These are phyloP conservation scores for Anisogramma anomala DNA, from an alignment of 2,329 filamentous ascomycete species.

Conservation along the genomic window DNA sequence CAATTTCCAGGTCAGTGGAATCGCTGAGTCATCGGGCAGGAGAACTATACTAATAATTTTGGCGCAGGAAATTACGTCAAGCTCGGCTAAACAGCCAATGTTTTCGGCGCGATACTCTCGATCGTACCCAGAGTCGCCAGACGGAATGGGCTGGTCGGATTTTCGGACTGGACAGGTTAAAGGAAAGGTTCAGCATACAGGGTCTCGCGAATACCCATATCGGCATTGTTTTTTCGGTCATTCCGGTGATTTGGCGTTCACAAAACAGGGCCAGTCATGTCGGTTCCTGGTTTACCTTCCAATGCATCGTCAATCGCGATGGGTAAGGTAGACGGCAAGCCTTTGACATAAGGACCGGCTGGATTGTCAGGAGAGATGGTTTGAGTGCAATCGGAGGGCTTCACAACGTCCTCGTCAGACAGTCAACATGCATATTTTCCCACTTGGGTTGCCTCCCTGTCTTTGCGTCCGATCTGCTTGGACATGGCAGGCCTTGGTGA, in stretches of 20 bases:
- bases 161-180: conserved; percentile 3
- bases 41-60: neutral
- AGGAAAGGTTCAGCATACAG: conserved; percentile 9
- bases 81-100: conserved; percentile 19
- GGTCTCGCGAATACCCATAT: conserved; percentile 12
- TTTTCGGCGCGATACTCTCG: neutral
- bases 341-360: no score
- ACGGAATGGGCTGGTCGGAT: neutral
- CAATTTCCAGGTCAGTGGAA: conserved; percentile 81
- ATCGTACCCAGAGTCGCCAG: neutral
- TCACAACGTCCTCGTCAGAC: no score
- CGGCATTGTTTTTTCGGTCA: conserved; percentile 1
- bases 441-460: no score
- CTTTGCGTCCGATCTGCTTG: no score
- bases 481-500: no score
- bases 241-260: neutral
- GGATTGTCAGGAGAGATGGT: no score
- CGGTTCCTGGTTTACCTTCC: no score
- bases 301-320: no score
- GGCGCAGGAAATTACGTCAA: conserved; percentile 35
- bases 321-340: no score
- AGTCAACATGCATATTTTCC: no score
- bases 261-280: no score
- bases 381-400: no score
- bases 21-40: neutral